Evolutionary conservation across 108 stramenopile genomes (phyloP).

Genomic region (Pseudonitzschia multiseries): DNA sequence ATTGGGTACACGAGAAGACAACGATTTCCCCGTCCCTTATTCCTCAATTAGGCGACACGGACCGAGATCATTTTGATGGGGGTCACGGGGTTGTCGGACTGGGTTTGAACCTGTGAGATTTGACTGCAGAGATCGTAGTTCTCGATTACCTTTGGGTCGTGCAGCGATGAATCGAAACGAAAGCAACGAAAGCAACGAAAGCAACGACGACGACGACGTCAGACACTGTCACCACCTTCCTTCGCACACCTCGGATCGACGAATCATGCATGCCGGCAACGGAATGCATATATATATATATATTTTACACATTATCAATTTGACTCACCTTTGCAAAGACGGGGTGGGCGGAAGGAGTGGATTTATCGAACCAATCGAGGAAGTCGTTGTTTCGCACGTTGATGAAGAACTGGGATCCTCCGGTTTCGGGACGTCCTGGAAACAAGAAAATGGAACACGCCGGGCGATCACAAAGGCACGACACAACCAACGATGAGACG

Average conservation of each 20-base stretch:
- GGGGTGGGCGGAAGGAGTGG: constrained; percentile 58
- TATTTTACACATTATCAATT: too few species aligned
- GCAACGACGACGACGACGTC: too few species aligned
- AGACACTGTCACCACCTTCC: too few species aligned
- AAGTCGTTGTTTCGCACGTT: constrained; percentile 70
- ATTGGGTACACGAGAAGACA: too few species aligned
- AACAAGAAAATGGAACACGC: background rate
- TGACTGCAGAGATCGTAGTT: constrained; percentile 44
- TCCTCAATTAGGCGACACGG: constrained; percentile 39
- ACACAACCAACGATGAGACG: background rate
- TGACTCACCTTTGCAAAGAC: constrained; percentile 69
- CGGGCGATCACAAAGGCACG: background rate
- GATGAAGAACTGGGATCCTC: constrained; percentile 72
- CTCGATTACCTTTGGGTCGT: constrained; percentile 40
- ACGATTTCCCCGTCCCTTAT: too few species aligned
- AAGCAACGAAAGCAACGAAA: background rate
- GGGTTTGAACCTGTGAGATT: constrained; percentile 56
- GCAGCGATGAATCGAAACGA: background rate
- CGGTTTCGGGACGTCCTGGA: constrained; percentile 28
- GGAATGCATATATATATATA: too few species aligned
- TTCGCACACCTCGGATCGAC: too few species aligned
- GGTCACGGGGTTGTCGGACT: constrained; percentile 51
- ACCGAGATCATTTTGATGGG: constrained; percentile 68
- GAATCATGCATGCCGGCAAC: too few species aligned
- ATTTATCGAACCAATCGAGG: constrained; percentile 69